A percentile compares a stretch with the other conserved stretches of the same genome.
Conservation (phyloP, 2,329 filamentous ascomycete species). For the Lecanicillium sp. region DNA sequence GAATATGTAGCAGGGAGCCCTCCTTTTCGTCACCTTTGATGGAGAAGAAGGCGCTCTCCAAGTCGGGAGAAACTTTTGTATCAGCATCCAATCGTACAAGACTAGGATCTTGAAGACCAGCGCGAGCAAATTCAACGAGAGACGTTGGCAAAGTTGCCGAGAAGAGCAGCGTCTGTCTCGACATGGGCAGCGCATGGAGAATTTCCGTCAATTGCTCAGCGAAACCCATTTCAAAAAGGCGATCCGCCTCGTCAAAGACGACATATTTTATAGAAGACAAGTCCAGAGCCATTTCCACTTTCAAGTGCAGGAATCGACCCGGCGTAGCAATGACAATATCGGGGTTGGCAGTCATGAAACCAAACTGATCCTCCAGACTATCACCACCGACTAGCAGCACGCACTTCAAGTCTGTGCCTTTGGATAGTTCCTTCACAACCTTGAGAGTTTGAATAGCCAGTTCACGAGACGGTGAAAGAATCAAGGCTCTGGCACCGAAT, state of each 20-base stretch:
- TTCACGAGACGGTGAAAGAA: constrained; percentile 89
- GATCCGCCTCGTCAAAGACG: constrained; percentile 95
- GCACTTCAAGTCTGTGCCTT: constrained; percentile 84
- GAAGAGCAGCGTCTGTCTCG: constrained; percentile 85
- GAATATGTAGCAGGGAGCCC: constrained; percentile 77
- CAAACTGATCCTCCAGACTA: constrained; percentile 90
- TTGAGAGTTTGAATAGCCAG: constrained; percentile 90
- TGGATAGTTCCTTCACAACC: constrained; percentile 89
- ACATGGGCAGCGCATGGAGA: constrained; percentile 74
- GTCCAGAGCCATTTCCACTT: constrained; percentile 92
- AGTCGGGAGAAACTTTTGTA: constrained; percentile 88
- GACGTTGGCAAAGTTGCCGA: constrained; percentile 92
- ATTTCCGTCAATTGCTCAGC: constrained; percentile 90
- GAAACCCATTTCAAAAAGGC: constrained; percentile 98
- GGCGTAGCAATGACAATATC: constrained; percentile 97
- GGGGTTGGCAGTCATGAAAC: constrained; percentile 85
- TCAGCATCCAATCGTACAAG: constrained; percentile 88
- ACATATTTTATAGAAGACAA: constrained; percentile 88
- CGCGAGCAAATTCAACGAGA: constrained; percentile 89
- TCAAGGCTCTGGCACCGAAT: constrained; percentile 77
- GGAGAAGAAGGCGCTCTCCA: constrained; percentile 92
- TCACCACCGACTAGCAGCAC: constrained; percentile 91
- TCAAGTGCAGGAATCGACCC: constrained; percentile 89
- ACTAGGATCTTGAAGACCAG: constrained; percentile 85
- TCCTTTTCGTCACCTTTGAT: constrained; percentile 93